Evolutionary conservation across 2,329 filamentous ascomycete genomes (phyloP).

Genomic region (Zymoseptoria pseudotritici): DNA sequence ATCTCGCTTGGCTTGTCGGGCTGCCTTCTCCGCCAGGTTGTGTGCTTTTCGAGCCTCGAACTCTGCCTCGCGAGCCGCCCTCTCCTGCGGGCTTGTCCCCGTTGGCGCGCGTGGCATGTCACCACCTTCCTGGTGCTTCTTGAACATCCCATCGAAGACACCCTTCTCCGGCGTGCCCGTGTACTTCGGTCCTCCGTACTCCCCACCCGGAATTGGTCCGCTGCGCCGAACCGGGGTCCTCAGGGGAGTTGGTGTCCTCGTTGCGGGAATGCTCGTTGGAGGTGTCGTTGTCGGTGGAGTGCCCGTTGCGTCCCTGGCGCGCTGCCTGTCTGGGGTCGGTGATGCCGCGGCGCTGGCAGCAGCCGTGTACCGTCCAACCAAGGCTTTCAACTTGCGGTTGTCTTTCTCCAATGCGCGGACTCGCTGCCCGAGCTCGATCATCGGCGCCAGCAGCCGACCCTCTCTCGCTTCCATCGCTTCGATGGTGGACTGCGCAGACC

Average conservation of each 20-base stretch:
- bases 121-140: neutral
- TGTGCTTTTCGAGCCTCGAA: neutral
- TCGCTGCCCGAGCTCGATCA: neutral
- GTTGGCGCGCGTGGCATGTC: neutral
- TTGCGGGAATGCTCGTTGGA: neutral
- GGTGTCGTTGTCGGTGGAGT: neutral
- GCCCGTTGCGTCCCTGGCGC: too few species aligned
- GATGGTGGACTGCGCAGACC: neutral
- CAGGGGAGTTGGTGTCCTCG: neutral
- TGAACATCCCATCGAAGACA: neutral
- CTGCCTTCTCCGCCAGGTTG: too few species aligned
- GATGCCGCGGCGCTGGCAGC: neutral
- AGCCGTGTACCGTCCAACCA: neutral
- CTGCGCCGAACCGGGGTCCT: neutral
- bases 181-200: constrained; percentile 4
- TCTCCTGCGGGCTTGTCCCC: neutral
- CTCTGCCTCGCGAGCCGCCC: neutral
- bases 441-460: neutral
- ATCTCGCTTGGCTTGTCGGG: too few species aligned
- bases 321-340: neutral
- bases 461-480: neutral
- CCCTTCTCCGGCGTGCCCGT: neutral
- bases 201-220: neutral
- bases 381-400: constrained; percentile 1
- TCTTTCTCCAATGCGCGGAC: neutral